Evolutionary conservation across 208 protist species (phyloP).

Genomic region (Trypanosoma melophagium): DNA sequence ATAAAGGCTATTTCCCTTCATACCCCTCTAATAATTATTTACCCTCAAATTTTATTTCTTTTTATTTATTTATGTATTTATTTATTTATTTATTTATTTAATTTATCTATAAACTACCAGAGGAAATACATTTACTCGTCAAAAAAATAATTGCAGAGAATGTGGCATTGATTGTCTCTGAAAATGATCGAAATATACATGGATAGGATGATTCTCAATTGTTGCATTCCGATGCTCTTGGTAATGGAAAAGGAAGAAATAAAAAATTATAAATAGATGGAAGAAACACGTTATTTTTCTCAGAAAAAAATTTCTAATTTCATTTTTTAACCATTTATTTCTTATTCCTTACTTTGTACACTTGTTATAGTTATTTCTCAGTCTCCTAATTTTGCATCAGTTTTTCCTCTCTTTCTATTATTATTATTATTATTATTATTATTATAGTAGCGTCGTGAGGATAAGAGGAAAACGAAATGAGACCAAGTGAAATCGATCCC

Average conservation of each 20-base stretch:
- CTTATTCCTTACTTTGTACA: not conserved
- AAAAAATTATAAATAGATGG: no score
- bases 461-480: conserved; percentile 7
- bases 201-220: no score
- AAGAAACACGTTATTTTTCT: no score
- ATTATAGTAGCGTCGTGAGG: not conserved
- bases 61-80: conserved; percentile 2
- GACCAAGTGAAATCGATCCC: conserved; percentile 21
- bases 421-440: conserved; percentile 24
- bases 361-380: conserved; percentile 1
- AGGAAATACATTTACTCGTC: not conserved
- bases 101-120: not conserved
- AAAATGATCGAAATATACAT: no score
- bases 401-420: conserved; percentile 23
- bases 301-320: not conserved
- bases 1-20: conserved; percentile 3
- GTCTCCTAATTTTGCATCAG: not conserved
- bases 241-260: no score
- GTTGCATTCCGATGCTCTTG: no score
- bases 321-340: not conserved
- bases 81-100: not conserved
- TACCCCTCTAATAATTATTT: conserved; percentile 10
- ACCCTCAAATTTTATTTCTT: not conserved
- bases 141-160: not conserved
- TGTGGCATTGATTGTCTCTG: not conserved